These are phyloP conservation scores for Aspergillus ruber DNA, from an alignment of 2,329 filamentous ascomycete species.

Conservation along the genomic window DNA sequence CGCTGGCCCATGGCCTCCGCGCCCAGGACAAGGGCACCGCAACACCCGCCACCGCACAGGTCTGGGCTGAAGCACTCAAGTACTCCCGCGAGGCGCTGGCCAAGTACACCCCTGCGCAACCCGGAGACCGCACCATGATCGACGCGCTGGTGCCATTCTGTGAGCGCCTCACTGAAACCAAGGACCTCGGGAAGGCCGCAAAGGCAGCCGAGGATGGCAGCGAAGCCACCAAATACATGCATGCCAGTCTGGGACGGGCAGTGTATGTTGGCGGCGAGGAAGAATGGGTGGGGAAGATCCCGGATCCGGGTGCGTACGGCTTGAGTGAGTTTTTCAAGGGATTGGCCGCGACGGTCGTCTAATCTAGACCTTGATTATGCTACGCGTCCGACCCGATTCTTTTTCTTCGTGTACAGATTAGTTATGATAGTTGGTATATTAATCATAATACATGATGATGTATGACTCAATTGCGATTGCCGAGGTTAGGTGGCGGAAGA, in stretches of 20 bases:
- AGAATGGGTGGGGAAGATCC: slow-evolving; percentile 63
- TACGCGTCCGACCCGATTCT: not conserved
- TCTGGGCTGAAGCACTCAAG: slow-evolving; percentile 63
- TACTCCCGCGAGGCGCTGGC: slow-evolving; percentile 64
- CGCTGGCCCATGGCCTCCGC: slow-evolving; percentile 63
- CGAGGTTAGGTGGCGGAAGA: not conserved
- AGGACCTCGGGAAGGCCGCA: slow-evolving; percentile 65
- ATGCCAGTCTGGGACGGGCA: slow-evolving; percentile 74
- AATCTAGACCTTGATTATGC: not conserved
- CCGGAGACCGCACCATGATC: slow-evolving; percentile 82
- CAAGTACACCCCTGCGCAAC: slow-evolving; percentile 81
- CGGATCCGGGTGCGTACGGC: slow-evolving; percentile 70
- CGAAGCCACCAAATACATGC: slow-evolving; percentile 84
- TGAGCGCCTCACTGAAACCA: slow-evolving; percentile 58
- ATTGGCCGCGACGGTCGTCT: slow-evolving; percentile 50
- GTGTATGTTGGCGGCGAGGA: slow-evolving; percentile 69
- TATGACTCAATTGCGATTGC: too few relatives aligned
- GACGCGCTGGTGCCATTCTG: slow-evolving; percentile 89
- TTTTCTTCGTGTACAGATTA: not conserved
- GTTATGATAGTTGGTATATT: not conserved
- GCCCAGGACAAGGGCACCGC: slow-evolving; percentile 44
- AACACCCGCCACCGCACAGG: slow-evolving; percentile 41
- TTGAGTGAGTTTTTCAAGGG: slow-evolving; percentile 78
- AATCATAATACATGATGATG: too few relatives aligned
- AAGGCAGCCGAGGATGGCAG: slow-evolving; percentile 68